Evolutionary conservation across 805 yeast species (phyloP).

Genomic region (Wickerhamiella spandovensis): DNA sequence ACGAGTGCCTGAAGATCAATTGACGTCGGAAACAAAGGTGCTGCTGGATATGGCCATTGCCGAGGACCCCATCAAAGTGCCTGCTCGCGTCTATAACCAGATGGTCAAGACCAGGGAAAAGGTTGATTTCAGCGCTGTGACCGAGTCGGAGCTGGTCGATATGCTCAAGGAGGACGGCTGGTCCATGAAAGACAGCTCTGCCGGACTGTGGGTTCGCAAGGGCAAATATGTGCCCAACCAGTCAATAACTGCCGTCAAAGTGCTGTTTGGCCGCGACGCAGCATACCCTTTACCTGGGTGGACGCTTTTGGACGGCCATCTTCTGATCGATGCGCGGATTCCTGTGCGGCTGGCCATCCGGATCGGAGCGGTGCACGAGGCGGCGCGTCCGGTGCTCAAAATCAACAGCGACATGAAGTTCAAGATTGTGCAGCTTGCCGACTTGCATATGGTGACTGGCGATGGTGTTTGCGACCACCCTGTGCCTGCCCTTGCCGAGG

Average conservation of each 20-base stretch:
- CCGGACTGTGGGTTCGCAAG: conserved; percentile 49
- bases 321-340: conserved; percentile 13
- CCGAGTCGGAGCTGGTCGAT: not conserved
- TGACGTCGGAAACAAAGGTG: conserved; percentile 26
- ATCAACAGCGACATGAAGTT: conserved; percentile 30
- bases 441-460: conserved; percentile 80
- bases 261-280: conserved; percentile 59
- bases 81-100: conserved; percentile 21
- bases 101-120: not conserved
- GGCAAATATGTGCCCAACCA: conserved; percentile 29
- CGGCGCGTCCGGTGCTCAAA: conserved; percentile 7
- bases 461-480: conserved; percentile 65
- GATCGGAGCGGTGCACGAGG: conserved; percentile 11
- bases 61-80: conserved; percentile 18
- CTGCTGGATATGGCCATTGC: conserved; percentile 17
- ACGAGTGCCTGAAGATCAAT: conserved; percentile 15
- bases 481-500: conserved; percentile 12
- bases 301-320: conserved; percentile 28
- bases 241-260: conserved; percentile 46
- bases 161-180: conserved; percentile 23
- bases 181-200: conserved; percentile 16
- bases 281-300: conserved; percentile 70
- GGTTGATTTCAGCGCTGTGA: conserved; percentile 3
- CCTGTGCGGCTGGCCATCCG: conserved; percentile 22
- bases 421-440: conserved; percentile 82